Evolutionary conservation across 805 yeast genomes (phyloP).

Genomic region (Jamesozyma piceae): DNA sequence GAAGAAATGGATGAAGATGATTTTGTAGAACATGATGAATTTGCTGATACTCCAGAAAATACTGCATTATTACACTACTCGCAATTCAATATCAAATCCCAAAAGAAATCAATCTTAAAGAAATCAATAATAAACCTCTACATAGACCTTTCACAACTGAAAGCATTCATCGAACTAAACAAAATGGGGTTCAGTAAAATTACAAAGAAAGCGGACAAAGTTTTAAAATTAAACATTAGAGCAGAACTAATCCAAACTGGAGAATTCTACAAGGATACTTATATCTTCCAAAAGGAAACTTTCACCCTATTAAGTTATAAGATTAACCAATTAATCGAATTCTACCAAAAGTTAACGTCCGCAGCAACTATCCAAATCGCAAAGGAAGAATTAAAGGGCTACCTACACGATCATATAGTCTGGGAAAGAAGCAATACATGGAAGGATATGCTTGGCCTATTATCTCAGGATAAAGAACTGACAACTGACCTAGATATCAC

Average conservation of each 20-base stretch:
- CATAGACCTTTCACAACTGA: conserved; percentile 69
- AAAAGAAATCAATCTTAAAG: conserved; percentile 56
- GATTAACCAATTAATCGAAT: conserved; percentile 42
- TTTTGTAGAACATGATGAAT: conserved; percentile 33
- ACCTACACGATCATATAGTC: conserved; percentile 80
- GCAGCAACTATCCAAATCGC: conserved; percentile 34
- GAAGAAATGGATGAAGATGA: conserved; percentile 26
- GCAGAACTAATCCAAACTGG: conserved; percentile 37
- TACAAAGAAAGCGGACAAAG: conserved; percentile 83
- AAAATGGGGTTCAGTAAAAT: conserved; percentile 81
- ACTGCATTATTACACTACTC: conserved; percentile 43
- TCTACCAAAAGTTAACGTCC: conserved; percentile 43
- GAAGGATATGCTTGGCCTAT: conserved; percentile 84
- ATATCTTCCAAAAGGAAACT: conserved; percentile 47
- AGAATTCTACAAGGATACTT: conserved; percentile 38
- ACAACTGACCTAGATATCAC: conserved; percentile 19
- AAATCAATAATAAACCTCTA: conserved; percentile 53
- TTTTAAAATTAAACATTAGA: conserved; percentile 48
- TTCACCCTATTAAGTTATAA: conserved; percentile 41
- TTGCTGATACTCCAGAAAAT: conserved; percentile 32
- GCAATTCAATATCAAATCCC: conserved; percentile 41
- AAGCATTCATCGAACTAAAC: conserved; percentile 76
- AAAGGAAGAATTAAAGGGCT: conserved; percentile 46
- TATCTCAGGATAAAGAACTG: conserved; percentile 40
- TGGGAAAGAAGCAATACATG: conserved; percentile 96